Evolutionary conservation across 371 early-diverging fungal species (phyloP).

Genomic region (Mucor irregularis): DNA sequence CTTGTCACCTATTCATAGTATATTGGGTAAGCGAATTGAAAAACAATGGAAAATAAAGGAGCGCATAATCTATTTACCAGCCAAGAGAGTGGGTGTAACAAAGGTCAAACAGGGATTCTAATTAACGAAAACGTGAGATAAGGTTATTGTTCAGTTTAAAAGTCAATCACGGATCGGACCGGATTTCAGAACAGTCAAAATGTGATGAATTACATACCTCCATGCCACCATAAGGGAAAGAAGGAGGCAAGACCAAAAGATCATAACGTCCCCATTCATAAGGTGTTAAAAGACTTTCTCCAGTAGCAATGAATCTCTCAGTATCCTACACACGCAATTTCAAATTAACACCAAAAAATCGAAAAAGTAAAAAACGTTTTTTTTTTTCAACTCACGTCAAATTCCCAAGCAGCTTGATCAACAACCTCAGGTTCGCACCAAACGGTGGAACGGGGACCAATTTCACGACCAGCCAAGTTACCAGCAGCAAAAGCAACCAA

Average conservation of each 20-base stretch:
- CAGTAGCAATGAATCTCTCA: constrained; percentile 83
- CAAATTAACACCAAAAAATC: neutral
- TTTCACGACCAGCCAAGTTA: constrained; percentile 72
- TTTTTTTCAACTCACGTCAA: constrained; percentile 65
- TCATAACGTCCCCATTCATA: constrained; percentile 98
- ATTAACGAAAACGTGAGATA: constrained; percentile 8
- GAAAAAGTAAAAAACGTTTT: too few species aligned
- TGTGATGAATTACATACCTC: constrained; percentile 53
- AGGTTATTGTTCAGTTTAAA: neutral
- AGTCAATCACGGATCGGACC: constrained; percentile 18
- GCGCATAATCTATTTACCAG: constrained; percentile 53
- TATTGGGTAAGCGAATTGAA: neutral
- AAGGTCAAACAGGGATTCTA: constrained; percentile 92
- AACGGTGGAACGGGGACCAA: constrained; percentile 92
- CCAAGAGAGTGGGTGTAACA: constrained; percentile 85
- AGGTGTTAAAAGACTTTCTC: constrained; percentile 85
- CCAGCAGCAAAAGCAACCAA: constrained; percentile 95
- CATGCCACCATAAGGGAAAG: constrained; percentile 97
- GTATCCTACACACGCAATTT: constrained; percentile 56
- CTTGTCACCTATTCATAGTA: constrained; percentile 64
- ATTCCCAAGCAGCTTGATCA: constrained; percentile 92
- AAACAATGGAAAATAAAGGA: too few species aligned
- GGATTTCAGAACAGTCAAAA: constrained; percentile 1
- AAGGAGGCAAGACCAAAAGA: constrained; percentile 81
- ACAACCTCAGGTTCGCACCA: constrained; percentile 95